Conservation (phyloP, 2,329 filamentous ascomycete species). For the Neofusicoccum parvum region DNA sequence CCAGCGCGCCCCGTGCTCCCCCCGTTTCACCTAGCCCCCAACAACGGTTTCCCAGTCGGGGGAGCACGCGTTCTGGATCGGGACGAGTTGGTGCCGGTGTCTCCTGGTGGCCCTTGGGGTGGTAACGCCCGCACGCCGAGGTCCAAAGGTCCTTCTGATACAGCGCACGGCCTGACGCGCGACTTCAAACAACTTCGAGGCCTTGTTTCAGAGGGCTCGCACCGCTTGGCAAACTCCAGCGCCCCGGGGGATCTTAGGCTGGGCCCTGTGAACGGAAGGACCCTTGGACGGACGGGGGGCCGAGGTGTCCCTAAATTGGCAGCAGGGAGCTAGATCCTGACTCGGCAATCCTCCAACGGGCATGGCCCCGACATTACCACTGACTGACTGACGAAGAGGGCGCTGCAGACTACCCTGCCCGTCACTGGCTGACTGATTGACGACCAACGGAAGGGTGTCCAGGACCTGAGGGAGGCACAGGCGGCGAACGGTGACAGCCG, state of each 20-base stretch:
- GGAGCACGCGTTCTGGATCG: not conserved
- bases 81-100: not conserved
- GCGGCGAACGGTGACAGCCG: not conserved
- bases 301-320: too few species aligned
- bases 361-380: too few species aligned
- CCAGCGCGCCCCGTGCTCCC: not conserved
- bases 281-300: too few species aligned
- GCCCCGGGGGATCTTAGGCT: not conserved
- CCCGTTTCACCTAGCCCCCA: not conserved
- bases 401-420: not conserved
- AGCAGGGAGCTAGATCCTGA: too few species aligned
- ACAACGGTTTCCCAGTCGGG: not conserved
- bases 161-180: not conserved
- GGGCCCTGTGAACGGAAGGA: not conserved
- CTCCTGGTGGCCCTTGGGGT: not conserved
- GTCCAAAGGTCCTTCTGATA: not conserved
- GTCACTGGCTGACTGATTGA: not conserved
- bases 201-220: not conserved
- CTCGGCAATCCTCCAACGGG: too few species aligned
- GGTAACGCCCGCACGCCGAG: not conserved
- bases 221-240: not conserved
- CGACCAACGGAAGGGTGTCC: not conserved
- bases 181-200: not conserved
- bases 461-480: constrained; percentile 1
- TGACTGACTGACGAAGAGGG: too few species aligned